phyloP scores from a whole-genome alignment of 805 yeast species.

The Myxozyma sirexii region DNA sequence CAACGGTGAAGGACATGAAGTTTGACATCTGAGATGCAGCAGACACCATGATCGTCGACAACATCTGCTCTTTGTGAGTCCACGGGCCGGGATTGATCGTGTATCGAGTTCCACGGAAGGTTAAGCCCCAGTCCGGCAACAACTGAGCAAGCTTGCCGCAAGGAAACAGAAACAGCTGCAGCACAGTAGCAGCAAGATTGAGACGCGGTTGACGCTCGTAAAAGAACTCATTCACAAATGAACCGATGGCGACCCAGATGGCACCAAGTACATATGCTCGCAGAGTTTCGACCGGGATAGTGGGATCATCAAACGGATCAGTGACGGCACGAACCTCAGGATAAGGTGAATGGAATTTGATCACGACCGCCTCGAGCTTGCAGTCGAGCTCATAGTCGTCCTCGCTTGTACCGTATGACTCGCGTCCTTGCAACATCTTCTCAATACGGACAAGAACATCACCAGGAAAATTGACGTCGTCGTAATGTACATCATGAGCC shows the following conservation, averaged over 20 bases:
- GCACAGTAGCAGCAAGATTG: conserved; percentile 59
- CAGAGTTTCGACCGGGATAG: conserved; percentile 52
- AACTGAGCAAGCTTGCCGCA: conserved; percentile 48
- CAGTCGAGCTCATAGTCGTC: conserved; percentile 39
- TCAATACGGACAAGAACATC: conserved; percentile 19
- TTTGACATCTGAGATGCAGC: conserved; percentile 27
- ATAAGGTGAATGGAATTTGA: conserved; percentile 53
- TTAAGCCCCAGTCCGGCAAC: conserved; percentile 31
- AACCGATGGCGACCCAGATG: conserved; percentile 57
- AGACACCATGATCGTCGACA: conserved; percentile 49
- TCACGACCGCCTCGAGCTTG: conserved; percentile 50
- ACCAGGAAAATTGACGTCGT: conserved; percentile 53
- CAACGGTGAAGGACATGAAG: conserved; percentile 20
- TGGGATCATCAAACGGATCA: conserved; percentile 55
- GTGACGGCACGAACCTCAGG: conserved; percentile 63
- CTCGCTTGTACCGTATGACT: conserved; percentile 15
- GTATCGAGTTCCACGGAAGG: conserved; percentile 43
- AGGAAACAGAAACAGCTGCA: conserved; percentile 68
- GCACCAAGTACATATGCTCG: conserved; percentile 57
- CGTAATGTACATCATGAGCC: conserved; percentile 48
- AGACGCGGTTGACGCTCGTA: conserved; percentile 60
- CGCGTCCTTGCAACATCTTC: conserved; percentile 15
- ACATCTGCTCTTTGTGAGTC: conserved; percentile 63
- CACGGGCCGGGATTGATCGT: conserved; percentile 64
- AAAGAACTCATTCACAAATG: conserved; percentile 62